Conservation (phyloP, 192 early-diverging fungal species). For the Backusella circina region DNA sequence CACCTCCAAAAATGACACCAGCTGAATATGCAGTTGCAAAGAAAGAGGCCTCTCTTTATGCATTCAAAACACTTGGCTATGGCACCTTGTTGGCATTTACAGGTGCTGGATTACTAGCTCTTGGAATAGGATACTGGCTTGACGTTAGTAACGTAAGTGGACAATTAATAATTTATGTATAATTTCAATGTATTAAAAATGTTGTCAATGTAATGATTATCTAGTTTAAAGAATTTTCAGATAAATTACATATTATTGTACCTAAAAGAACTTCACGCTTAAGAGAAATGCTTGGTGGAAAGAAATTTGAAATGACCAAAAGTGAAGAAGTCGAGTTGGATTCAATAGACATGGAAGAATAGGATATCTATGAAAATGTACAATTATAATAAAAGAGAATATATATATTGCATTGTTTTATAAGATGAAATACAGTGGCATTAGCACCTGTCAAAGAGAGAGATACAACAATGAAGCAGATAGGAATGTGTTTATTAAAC, state of each 20-base stretch:
- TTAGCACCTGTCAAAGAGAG: no score
- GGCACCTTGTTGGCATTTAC: constrained; percentile 30
- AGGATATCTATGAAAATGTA: background rate
- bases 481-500: no score
- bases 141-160: constrained; percentile 34
- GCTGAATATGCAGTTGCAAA: constrained; percentile 27
- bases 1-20: constrained; percentile 29
- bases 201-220: background rate
- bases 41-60: constrained; percentile 23
- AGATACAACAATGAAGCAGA: no score
- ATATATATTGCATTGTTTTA: no score
- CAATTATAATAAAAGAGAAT: no score
- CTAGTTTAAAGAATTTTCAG: constrained; percentile 31
- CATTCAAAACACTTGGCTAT: constrained; percentile 29
- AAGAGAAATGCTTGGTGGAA: constrained; percentile 22
- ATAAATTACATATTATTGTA: constrained; percentile 26
- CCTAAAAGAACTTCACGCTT: constrained; percentile 16
- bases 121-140: constrained; percentile 24
- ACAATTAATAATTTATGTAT: no score
- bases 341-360: constrained; percentile 1
- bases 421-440: no score
- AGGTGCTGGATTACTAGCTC: constrained; percentile 20
- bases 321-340: constrained; percentile 20
- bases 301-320: constrained; percentile 15
- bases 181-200: background rate